A percentile compares a stretch with the other conserved stretches of the same genome.
Evolutionary conservation across 768 basidiomycete genomes (phyloP).

Genomic region (Boletus coccyginus): DNA sequence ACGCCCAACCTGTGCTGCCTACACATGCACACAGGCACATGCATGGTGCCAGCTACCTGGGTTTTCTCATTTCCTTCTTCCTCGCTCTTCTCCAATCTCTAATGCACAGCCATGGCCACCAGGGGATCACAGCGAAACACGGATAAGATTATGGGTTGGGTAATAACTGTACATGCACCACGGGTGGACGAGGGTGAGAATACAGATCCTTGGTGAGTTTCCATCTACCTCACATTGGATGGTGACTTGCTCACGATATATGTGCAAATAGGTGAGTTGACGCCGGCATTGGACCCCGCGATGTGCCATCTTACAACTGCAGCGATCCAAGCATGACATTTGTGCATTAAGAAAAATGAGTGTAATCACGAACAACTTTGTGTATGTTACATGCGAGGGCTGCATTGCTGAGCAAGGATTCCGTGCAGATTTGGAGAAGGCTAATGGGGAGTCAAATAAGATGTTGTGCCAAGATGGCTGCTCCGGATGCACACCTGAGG

Average conservation of each 20-base stretch:
- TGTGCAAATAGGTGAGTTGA: slow-evolving; percentile 61
- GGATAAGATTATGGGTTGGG: no score
- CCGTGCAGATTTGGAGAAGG: slow-evolving; percentile 69
- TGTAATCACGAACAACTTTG: slow-evolving; percentile 73
- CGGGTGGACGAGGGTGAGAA: slow-evolving; percentile 72
- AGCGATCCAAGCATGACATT: slow-evolving; percentile 58
- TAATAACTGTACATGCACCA: no score
- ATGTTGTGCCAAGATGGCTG: no score
- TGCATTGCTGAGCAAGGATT: slow-evolving; percentile 84
- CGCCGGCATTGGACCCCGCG: slow-evolving; percentile 80
- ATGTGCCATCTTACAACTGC: slow-evolving; percentile 84
- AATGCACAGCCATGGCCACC: no score
- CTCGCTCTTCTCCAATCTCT: no score
- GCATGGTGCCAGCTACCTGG: no score
- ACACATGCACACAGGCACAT: no score
- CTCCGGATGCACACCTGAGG: no score
- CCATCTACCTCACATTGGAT: not conserved
- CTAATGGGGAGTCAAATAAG: no score
- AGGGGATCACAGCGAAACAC: no score
- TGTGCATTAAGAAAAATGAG: slow-evolving; percentile 73
- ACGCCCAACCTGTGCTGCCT: no score
- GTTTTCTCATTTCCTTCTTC: no score
- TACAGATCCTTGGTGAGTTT: slow-evolving; percentile 83
- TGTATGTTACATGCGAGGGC: slow-evolving; percentile 87
- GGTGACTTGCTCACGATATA: not conserved